Conservation (phyloP, 768 basidiomycete species). For the Mycena indigotica region DNA sequence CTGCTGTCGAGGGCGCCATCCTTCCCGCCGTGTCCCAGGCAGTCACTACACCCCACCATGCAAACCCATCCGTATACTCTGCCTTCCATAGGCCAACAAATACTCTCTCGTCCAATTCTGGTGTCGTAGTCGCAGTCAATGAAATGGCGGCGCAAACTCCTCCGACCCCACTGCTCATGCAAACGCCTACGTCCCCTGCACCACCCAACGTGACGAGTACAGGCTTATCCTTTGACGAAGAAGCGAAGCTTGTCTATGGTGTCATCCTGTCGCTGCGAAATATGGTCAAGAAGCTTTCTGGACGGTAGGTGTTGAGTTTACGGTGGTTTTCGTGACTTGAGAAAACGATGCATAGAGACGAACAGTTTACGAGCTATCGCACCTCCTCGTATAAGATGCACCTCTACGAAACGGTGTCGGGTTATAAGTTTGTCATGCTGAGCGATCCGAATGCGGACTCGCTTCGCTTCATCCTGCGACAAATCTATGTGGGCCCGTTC, state of each 20-base stretch:
- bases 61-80: slow-evolving; percentile 38
- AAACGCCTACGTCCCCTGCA: slow-evolving; percentile 32
- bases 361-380: slow-evolving; percentile 86
- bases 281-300: slow-evolving; percentile 94
- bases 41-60: slow-evolving; percentile 43
- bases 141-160: slow-evolving; percentile 41
- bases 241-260: slow-evolving; percentile 96
- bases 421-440: slow-evolving; percentile 95
- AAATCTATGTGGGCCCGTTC: slow-evolving; percentile 92
- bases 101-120: slow-evolving; percentile 64
- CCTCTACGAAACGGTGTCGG: slow-evolving; percentile 86
- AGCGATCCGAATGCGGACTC: slow-evolving; percentile 86
- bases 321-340: background rate
- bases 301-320: slow-evolving; percentile 53
- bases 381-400: slow-evolving; percentile 94
- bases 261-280: slow-evolving; percentile 88
- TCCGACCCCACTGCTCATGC: slow-evolving; percentile 37
- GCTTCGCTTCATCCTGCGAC: slow-evolving; percentile 78
- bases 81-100: slow-evolving; percentile 61
- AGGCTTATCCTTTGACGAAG: slow-evolving; percentile 91
- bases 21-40: slow-evolving; percentile 80
- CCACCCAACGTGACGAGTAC: slow-evolving; percentile 44
- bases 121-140: slow-evolving; percentile 66
- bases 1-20: slow-evolving; percentile 72
- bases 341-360: slow-evolving; percentile 63